A percentile compares a stretch with the other conserved stretches of the same genome.
Conservation (phyloP, 2,329 filamentous ascomycete species). For the Elsinoe ampelina region DNA sequence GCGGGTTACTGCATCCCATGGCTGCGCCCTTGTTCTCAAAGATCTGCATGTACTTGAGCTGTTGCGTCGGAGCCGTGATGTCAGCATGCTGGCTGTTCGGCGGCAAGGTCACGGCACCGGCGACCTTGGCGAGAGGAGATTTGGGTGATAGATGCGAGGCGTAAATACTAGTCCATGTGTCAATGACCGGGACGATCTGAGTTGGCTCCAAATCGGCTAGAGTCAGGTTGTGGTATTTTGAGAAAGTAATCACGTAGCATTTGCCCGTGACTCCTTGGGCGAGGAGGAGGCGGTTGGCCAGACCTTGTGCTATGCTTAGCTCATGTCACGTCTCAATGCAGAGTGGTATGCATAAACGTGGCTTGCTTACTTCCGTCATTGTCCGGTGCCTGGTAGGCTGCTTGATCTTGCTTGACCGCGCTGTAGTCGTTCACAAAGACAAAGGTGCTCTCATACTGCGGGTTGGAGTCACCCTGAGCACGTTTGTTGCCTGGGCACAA, state of each 20-base stretch:
- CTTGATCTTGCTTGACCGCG: constrained; percentile 88
- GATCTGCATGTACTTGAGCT: constrained; percentile 96
- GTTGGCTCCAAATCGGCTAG: constrained; percentile 74
- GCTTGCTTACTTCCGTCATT: constrained; percentile 39
- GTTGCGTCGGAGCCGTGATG: constrained; percentile 51
- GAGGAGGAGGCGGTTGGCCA: constrained; percentile 66
- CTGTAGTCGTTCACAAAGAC: constrained; percentile 97
- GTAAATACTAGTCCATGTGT: constrained; percentile 90
- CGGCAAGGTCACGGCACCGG: constrained; percentile 38
- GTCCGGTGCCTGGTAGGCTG: constrained; percentile 56
- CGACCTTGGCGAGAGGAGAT: constrained; percentile 51
- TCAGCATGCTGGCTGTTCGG: constrained; percentile 37
- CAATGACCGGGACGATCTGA: constrained; percentile 73
- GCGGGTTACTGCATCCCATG: constrained; percentile 98
- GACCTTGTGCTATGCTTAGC: constrained; percentile 39
- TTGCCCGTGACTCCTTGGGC: constrained; percentile 85
- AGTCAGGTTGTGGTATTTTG: constrained; percentile 79
- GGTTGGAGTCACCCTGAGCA: constrained; percentile 78
- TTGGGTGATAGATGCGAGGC: constrained; percentile 65
- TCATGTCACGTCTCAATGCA: background rate
- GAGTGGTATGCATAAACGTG: background rate
- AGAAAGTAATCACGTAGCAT: constrained; percentile 96
- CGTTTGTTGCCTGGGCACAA: constrained; percentile 86
- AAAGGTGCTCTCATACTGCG: constrained; percentile 77
- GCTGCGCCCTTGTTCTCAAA: constrained; percentile 98